phyloP scores from a whole-genome alignment of 1,284 basidiomycete genomes.

The Cryptococcus sp. region DNA sequence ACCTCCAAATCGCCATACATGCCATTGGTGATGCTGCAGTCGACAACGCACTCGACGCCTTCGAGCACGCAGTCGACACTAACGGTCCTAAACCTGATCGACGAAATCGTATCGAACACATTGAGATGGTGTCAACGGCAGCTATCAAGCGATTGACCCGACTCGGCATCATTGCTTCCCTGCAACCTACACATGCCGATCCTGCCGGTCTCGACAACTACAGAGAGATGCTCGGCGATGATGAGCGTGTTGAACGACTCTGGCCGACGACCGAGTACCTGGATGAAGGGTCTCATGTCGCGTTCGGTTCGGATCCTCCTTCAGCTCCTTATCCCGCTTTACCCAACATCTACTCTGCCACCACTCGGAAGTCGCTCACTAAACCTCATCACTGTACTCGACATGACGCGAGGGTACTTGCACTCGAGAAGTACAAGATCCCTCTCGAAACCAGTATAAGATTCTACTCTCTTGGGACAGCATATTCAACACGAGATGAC shows the following conservation, averaged over 20 bases:
- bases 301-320: conserved; percentile 30
- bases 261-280: conserved; percentile 28
- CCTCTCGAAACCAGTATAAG: conserved; percentile 15
- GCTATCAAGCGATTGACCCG: conserved; percentile 18
- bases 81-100: conserved; percentile 13
- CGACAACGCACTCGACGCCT: conserved; percentile 26
- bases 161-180: conserved; percentile 23
- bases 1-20: conserved; percentile 29
- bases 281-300: conserved; percentile 13
- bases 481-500: conserved; percentile 15
- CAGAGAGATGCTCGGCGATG: conserved; percentile 19
- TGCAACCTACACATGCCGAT: conserved; percentile 34
- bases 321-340: conserved; percentile 23
- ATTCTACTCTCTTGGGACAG: conserved; percentile 19
- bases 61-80: conserved; percentile 17
- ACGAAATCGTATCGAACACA: conserved; percentile 31
- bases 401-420: conserved; percentile 8
- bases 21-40: conserved; percentile 33
- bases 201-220: conserved; percentile 25
- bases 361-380: conserved; percentile 21
- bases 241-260: conserved; percentile 22
- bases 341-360: conserved; percentile 28
- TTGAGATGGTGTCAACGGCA: conserved; percentile 22
- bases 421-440: conserved; percentile 11
- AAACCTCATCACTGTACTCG: conserved; percentile 13